Base-by-base conservation (phyloP, 2,329 filamentous ascomycete species). In the Fusarium sp. region DNA sequence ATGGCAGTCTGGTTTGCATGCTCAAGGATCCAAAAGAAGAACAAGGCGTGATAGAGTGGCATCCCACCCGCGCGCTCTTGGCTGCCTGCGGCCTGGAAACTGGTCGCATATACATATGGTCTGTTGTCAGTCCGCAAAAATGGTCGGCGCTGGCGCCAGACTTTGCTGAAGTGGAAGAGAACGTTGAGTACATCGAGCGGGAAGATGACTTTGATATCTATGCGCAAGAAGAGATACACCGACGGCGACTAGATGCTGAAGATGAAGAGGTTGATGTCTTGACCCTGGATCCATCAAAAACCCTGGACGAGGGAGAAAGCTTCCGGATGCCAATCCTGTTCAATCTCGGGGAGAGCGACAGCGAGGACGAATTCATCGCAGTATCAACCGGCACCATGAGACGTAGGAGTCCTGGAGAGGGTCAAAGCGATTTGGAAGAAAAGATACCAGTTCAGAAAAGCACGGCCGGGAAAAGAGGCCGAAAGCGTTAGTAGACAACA, bases 191-290 rank as follows among this genome's bases (percentile, higher is more conserved):
- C 80, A 90, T 97, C 47, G 96, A 99, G 82, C 90, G 90, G 63
- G 96, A 99, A 83, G 96, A 99, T 81, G 96, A 99, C 80, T 99
- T 99, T 78, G 97, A 99, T 82, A 97, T 98, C 64, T 96, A 98
- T 80, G 95, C 95, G 1, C 92, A 96, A 66, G 96, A 98, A 80
- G 96, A 98, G 82, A 92, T 98, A 63, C 94, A 97, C 80, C 96
- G 98, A 82, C 90, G 96, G 36, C 90, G 95, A 48, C 87, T 98
- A 5, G 95, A 98, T 80, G 89, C 93, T 18, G 96, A 99, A 83
- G 96, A 98, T 77, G 96, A 98, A 81, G 92, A 95, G 66, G 92
- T 98, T 9, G 96, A 99, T 79, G 94, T 98, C 3, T 84, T 98
- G 64, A 95, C 93, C 0, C 86, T 94, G 50, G 93, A 95, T 68